Base-by-base conservation (phyloP, 2,329 filamentous ascomycete genomes). In the Venturia carpophila region DNA sequence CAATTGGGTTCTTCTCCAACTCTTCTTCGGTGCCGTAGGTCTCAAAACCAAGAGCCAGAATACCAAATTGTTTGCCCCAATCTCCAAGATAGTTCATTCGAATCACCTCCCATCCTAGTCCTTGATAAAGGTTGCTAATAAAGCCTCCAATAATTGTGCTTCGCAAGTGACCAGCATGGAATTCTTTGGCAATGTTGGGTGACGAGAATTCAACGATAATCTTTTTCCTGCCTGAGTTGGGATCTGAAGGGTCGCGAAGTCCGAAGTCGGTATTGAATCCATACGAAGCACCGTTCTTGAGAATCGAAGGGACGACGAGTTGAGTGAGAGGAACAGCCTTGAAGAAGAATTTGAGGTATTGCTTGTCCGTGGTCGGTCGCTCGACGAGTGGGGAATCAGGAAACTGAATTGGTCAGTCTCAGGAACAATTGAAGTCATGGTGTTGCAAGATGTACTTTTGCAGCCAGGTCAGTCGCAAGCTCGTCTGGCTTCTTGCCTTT, bases 141-240 rank as follows among this genome's bases (percentile, higher is more conserved):
- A 89, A 90, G 39, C 86, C 87, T 55, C 89, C 88, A 65, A 91
- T 88, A 68, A 92, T 90, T 62, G 89, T 92, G 71, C 87, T 90
- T 70, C 88, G 82, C 69, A 92, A 78, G 77, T 92, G 88, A 6
- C 86, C 87, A 27, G 87, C 87, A 71, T 90, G 86, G 76, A 92
- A 91, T 27, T 87, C 90, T 77, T 93, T 93, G 58, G 90, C 90
- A 67, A 94, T 92, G 74, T 94, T 94, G 62, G 91, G 90, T 9
- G 88, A 92, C 9, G 88, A 91, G 76, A 93, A 94, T 72, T 94
- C 90, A 70, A 94, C 83, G 63, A 94, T 84, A 56, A 87, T 81
- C 71, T 82, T 83, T 80, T 90, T 90, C 70, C 79, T 80, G 67
- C 83, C 85, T 66, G 82, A 79, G 63, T 79, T 81, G 9, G 84